These are phyloP conservation scores for Neurospora sp. DNA, from an alignment of 495 filamentous ascomycete species.

Conservation along the genomic window DNA sequence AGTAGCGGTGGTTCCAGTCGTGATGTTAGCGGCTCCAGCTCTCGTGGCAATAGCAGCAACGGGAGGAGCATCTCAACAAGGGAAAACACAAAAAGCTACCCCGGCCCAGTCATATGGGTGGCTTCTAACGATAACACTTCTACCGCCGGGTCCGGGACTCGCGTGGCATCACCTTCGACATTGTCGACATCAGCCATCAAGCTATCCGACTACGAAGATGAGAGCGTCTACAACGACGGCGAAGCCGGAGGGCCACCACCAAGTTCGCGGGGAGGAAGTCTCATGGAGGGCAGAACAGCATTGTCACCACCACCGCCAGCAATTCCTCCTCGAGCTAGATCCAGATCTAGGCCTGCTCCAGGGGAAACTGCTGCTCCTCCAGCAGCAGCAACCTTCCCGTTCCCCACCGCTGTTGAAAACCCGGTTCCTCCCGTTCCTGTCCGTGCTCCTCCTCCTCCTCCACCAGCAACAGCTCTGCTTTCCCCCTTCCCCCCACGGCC, in stretches of 20 bases:
- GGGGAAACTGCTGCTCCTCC: not conserved
- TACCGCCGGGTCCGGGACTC: not conserved
- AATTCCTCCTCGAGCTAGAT: not conserved
- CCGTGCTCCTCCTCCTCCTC: not conserved
- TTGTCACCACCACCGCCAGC: not conserved
- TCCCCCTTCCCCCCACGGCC: not conserved
- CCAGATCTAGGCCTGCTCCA: not conserved
- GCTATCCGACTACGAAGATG: not conserved
- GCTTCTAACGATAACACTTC: not conserved
- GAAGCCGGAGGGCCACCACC: not conserved
- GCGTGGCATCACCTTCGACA: not conserved
- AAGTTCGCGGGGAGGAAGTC: not conserved
- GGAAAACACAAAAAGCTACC: not conserved
- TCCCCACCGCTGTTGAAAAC: not conserved
- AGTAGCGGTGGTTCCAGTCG: not conserved
- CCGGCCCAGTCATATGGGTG: not conserved
- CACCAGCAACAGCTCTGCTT: not conserved
- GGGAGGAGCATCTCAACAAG: not conserved
- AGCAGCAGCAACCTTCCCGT: not conserved
- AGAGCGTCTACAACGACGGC: not conserved
- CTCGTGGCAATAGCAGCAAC: not conserved
- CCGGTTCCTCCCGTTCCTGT: not conserved
- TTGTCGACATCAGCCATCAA: not conserved
- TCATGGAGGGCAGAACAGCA: not conserved
- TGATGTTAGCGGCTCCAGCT: not conserved